A percentile compares a stretch with the other conserved stretches of the same genome.
phyloP scores from a whole-genome alignment of 129 eudicot species.

The Tagetes erecta region DNA sequence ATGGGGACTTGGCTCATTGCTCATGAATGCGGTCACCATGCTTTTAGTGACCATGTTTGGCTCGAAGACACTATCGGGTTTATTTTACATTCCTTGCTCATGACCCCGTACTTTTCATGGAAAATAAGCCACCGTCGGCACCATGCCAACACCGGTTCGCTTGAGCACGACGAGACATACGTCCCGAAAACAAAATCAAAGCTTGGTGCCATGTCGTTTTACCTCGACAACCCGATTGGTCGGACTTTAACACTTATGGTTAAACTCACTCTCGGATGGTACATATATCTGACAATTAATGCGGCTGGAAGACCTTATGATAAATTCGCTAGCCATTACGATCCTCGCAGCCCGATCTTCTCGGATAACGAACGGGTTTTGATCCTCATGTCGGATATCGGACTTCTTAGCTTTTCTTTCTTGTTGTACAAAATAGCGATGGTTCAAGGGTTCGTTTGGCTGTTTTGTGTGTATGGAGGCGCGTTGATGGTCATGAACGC shows the following conservation, averaged over 20 bases:
- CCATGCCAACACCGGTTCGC: slow-evolving; percentile 55
- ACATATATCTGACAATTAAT: slow-evolving; percentile 26
- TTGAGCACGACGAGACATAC: slow-evolving; percentile 46
- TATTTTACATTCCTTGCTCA: slow-evolving; percentile 39
- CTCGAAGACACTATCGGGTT: slow-evolving; percentile 50
- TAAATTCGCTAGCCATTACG: slow-evolving; percentile 52
- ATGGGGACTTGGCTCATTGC: slow-evolving; percentile 56
- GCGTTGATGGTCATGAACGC: slow-evolving; percentile 53
- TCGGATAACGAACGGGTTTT: slow-evolving; percentile 41
- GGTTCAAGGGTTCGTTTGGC: slow-evolving; percentile 44
- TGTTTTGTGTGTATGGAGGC: slow-evolving; percentile 48
- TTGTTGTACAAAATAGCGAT: slow-evolving; percentile 33
- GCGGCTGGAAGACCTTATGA: slow-evolving; percentile 54
- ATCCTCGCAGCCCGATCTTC: slow-evolving; percentile 50
- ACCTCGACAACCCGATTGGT: slow-evolving; percentile 46
- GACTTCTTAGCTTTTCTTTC: slow-evolving; percentile 33
- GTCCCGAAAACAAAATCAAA: slow-evolving; percentile 24
- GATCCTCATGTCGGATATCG: slow-evolving; percentile 47
- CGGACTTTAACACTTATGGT: slow-evolving; percentile 37
- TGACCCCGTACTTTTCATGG: slow-evolving; percentile 56
- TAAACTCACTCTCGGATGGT: slow-evolving; percentile 44
- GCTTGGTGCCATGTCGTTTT: slow-evolving; percentile 16
- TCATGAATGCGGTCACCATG: slow-evolving; percentile 64
- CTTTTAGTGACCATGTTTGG: slow-evolving; percentile 48
- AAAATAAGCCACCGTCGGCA: slow-evolving; percentile 55